Evolutionary conservation across 1,284 basidiomycete genomes (phyloP), one percentile per base, ranked within the genome.

Genomic region (Afroboletus lepidellus): DNA sequence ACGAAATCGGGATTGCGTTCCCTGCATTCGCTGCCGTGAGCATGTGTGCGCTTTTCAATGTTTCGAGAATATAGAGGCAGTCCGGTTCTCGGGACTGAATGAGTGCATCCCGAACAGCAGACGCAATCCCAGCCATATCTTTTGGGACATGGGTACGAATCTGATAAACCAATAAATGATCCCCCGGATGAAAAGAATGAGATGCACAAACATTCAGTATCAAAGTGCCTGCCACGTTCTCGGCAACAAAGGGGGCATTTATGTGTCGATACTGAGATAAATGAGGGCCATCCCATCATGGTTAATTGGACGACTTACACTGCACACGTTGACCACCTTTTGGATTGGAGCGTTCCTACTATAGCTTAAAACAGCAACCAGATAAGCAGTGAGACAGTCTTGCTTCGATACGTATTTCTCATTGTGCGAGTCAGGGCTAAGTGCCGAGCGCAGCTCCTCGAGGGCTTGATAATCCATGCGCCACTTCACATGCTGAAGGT

Each of bases 311-410:
- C 16, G 16, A 60, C 66, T 53, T 42, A 73, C 70, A 27, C 62
- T 69, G 25, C 61, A 58, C 5, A 60, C 59, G 30, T 70, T 72
- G 3, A 59, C 63, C 12, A 72, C 53, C 32, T 23, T 54, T 20
- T 46, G 48, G 5, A 54, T 45, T 24, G 50, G 23, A 41, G 29
- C 16, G 45, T 51, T 18, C 39, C 33, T 50, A 32, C 58, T 53
- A 3, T 58, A 41, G 30, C 66, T 67, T 3, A 71, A 50, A 7
- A 62, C 48, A 5, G 54, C 46, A 18, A 64, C 57, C 8, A 72
- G 20, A 47, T 65, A 69, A 16, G 72, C 71, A 0, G 60, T 62
- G 44, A 73, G 57, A 47, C 67, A 67, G 42, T 73, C 72, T 8
- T 72, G 70, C 8, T 53, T 53, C 4, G 59, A 59, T 15, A 72